Evolutionary conservation across 192 early-diverging fungal species (phyloP).

Genomic region (Backusella tuberculispora): DNA sequence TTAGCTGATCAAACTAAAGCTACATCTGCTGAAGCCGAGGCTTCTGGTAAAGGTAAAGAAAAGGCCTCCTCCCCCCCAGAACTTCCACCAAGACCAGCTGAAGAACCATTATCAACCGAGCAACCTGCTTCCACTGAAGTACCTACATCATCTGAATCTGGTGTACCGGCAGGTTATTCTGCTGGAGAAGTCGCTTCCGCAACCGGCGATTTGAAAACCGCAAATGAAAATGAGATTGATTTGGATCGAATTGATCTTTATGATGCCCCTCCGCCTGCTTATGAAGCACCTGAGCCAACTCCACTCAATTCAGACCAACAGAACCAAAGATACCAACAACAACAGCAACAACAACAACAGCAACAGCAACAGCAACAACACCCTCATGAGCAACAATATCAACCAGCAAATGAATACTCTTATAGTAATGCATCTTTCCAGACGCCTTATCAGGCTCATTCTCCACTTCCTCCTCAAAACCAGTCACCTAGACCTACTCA

Average conservation of each 20-base stretch:
- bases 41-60: background rate
- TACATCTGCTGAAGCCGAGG: background rate
- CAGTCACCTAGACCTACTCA: slow-evolving; percentile 13
- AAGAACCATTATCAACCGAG: background rate
- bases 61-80: background rate
- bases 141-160: background rate
- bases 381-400: background rate
- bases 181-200: background rate
- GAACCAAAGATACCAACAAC: slow-evolving; percentile 8
- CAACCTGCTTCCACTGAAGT: background rate
- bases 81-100: background rate
- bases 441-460: slow-evolving; percentile 27
- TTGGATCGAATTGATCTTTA: slow-evolving; percentile 4
- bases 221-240: slow-evolving; percentile 8
- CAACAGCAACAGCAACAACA: background rate
- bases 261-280: slow-evolving; percentile 23
- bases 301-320: slow-evolving; percentile 2
- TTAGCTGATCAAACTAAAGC: slow-evolving; percentile 19
- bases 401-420: background rate
- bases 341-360: background rate
- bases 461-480: slow-evolving; percentile 9
- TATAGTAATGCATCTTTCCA: slow-evolving; percentile 2
- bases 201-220: slow-evolving; percentile 7
- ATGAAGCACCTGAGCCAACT: background rate
- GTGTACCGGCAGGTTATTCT: slow-evolving; percentile 10